phyloP scores from a whole-genome alignment of 2,329 filamentous ascomycete genomes.

The Neoarthrinium moseri region DNA sequence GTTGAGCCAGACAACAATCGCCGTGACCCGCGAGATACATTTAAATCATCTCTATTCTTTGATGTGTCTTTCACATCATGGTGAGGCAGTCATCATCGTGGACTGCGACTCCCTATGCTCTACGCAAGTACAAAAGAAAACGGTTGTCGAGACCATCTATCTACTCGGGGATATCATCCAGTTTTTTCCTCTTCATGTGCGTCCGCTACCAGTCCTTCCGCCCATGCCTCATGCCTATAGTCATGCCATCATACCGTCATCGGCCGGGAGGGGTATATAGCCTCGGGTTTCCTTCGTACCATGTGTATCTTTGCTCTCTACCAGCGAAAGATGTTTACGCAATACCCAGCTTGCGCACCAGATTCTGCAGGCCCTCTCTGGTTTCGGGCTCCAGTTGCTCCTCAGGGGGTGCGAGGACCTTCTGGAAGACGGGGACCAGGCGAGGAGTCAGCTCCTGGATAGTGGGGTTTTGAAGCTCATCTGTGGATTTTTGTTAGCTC shows the following conservation, averaged over 20 bases:
- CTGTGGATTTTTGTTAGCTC: too few species aligned
- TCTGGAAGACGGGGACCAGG: conserved; percentile 69
- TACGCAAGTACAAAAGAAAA: conserved; percentile 5
- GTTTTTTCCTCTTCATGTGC: too few species aligned
- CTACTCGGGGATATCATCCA: conserved; percentile 31
- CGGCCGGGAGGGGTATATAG: conserved; percentile 5
- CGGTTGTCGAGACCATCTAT: conserved; percentile 11
- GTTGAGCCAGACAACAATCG: too few species aligned
- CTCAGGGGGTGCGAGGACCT: conserved; percentile 69
- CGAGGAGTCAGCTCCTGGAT: conserved; percentile 69
- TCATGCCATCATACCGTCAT: conserved; percentile 10
- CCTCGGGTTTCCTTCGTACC: conserved; percentile 18
- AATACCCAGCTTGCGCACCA: conserved; percentile 42
- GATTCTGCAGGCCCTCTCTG: conserved; percentile 62
- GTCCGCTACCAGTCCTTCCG: neutral
- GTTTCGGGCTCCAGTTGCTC: conserved; percentile 76
- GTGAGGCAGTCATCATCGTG: too few species aligned
- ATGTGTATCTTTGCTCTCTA: conserved; percentile 3
- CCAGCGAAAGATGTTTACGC: conserved; percentile 3
- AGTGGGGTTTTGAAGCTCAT: conserved; percentile 67
- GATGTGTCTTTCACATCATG: too few species aligned
- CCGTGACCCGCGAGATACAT: too few species aligned
- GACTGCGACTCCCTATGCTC: too few species aligned
- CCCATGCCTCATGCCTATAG: conserved; percentile 1
- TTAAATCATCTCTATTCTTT: too few species aligned